Evolutionary conservation across 2,329 filamentous ascomycete genomes (phyloP), one percentile per base, ranked within the genome.

Genomic region (Clarireedia homoeocarpa): DNA sequence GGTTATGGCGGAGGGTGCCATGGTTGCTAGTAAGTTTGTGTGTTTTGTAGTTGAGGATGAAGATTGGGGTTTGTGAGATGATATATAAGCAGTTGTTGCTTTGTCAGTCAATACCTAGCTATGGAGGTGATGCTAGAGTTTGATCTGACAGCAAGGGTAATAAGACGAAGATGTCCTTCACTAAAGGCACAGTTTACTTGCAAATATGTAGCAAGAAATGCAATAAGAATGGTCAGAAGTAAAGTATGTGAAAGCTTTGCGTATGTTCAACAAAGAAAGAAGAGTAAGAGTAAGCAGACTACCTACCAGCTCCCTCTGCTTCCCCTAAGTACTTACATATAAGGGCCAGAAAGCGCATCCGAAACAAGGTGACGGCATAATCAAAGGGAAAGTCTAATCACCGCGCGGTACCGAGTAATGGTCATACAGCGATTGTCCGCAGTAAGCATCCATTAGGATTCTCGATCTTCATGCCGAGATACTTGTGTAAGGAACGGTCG

Each of bases 1-100:
- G 5, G 50, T 48, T 7, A 54, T 36, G 20, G 55, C 62, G 5
- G 65, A 66, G 14, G 64, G 65, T 47, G 64, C 63, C 64, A 67
- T 67, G 51, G 34, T 57, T 20, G 48, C 2, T 15, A 24, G 10
- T 49, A 27, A 15, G 6, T 20, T 20, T 34, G 6, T 56, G 15
- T 46, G 47, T 5, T 42, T 14, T n/a, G 14, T 30, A 27, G 15
- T 48, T 23, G 27, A 6, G n/a, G 14, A 40, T 27, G 15, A 1
- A 24, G 12, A 17, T 15, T 45, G 26, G n/a, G 30, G 9, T 10
- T 17, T 44, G 48, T 27, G 24, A 34, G 27, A 34, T 48, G 24
- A 27, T 48, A 30, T 23, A 34, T 27, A 12, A 12, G 46, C 24
- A 24, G 23, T 15, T 20, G 7, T 48, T 44, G 40, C 39, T 42